Evolutionary conservation across 75 land plant species (phyloP), one percentile per base, ranked within the genome.

Genomic region (Selaginella tamariscina): DNA sequence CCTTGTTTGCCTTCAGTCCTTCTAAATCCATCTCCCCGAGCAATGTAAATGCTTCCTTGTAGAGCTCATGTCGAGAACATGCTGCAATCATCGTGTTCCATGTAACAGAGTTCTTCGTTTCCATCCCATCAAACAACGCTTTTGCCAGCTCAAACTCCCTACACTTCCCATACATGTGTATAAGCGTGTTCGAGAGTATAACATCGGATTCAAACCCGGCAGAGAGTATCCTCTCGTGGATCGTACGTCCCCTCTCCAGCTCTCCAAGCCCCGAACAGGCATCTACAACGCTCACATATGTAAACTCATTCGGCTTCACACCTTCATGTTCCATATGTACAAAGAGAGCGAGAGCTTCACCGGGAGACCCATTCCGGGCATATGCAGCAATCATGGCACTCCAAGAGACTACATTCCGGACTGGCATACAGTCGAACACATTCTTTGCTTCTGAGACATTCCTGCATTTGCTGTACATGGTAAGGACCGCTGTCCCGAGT

Each of bases 401-500:
- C 49, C 49, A 39, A 5, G 49, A 39, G 11, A 39, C 49, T 5
- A 39, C 49, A 39, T 39, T 39, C 49, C 49, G 5, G 11, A 39
- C 49, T 5, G 15, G 11, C 49, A 39, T 39, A 5, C 11, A 5
- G 15, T 39, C 49, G 49, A 39, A 39, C 5, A 15, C 49, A 5
- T 15, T 39, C 49, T 15, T 39, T 15, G 81, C 76, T 11, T 82
- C 76, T 24, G 23, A 28, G 69, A 79, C 8, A 27, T 32, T 68
- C 18, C 84, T 76, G 64, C 67, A 79, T 33, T 73, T 78, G 15
- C 69, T 66, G 69, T 82, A 82, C 84, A 82, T 79, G 54, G 75
- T 72, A 11, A 39, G 49, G 11, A 39, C 49, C 49, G 49, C 49
- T 5, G 49, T 39, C 49, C 11, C 49, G 11, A 39, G 11, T 15